phyloP scores from a whole-genome alignment of 2,329 filamentous ascomycete genomes.

The Calonectria pseudoturangicola region DNA sequence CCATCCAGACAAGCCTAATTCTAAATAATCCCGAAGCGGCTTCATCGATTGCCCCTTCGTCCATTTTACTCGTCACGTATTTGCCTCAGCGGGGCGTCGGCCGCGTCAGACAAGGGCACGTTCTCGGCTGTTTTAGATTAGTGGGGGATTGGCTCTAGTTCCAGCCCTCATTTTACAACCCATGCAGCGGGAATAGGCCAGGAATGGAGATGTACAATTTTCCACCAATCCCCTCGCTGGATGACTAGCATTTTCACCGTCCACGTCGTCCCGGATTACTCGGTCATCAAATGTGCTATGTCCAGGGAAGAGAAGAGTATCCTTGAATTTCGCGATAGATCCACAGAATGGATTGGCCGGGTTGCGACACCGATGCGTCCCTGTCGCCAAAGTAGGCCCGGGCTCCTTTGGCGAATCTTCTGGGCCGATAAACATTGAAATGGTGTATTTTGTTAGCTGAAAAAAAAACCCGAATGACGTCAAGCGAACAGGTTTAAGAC shows the following conservation, averaged over 20 bases:
- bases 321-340: constrained; percentile 18
- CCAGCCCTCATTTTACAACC: constrained; percentile 16
- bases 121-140: constrained; percentile 11
- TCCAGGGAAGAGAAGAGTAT: neutral
- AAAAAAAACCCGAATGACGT: neutral
- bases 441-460: neutral
- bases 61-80: neutral
- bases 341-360: neutral
- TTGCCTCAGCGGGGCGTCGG: constrained; percentile 1
- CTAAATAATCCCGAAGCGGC: neutral
- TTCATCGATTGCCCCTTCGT: neutral
- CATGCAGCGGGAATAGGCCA: constrained; percentile 14
- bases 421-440: neutral
- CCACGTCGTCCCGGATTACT: constrained; percentile 8
- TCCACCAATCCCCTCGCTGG: neutral
- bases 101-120: neutral
- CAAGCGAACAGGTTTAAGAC: neutral
- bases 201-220: neutral
- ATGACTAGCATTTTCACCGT: neutral
- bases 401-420: neutral
- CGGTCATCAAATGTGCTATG: constrained; percentile 7
- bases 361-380: neutral
- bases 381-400: too few species aligned
- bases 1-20: neutral
- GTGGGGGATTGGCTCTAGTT: constrained; percentile 18